A percentile compares a stretch with the other conserved stretches of the same genome.
These are phyloP conservation scores for Botrytis squamosa DNA, from an alignment of 2,329 filamentous ascomycete species.

Conservation along the genomic window DNA sequence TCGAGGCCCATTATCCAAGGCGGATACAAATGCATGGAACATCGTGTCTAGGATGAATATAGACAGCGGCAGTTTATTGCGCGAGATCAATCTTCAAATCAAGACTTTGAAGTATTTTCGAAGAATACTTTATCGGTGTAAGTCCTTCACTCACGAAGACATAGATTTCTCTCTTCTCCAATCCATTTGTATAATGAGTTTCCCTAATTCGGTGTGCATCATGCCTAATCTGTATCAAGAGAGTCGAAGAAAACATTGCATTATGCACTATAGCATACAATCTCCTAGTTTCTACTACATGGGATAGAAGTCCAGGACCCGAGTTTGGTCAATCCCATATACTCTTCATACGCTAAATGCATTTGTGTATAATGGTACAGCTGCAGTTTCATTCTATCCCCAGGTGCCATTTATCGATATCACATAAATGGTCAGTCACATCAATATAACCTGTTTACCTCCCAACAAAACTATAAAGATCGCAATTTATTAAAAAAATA, in stretches of 20 bases:
- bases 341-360: fast-evolving
- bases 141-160: background rate
- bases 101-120: no score
- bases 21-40: background rate
- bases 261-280: background rate
- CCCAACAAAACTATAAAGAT: background rate
- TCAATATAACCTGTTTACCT: no score
- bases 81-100: background rate
- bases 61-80: background rate
- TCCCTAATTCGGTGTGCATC: background rate
- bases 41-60: background rate
- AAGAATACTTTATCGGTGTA: background rate
- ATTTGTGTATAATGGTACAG: background rate
- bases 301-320: background rate
- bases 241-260: background rate
- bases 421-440: background rate
- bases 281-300: background rate
- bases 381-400: background rate
- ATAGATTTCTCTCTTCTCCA: background rate
- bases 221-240: background rate
- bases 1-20: background rate
- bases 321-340: background rate
- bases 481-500: no score
- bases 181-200: background rate
- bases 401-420: no score